Base-by-base conservation (phyloP, 2,329 filamentous ascomycete species). In the Fusarium equiseti region DNA sequence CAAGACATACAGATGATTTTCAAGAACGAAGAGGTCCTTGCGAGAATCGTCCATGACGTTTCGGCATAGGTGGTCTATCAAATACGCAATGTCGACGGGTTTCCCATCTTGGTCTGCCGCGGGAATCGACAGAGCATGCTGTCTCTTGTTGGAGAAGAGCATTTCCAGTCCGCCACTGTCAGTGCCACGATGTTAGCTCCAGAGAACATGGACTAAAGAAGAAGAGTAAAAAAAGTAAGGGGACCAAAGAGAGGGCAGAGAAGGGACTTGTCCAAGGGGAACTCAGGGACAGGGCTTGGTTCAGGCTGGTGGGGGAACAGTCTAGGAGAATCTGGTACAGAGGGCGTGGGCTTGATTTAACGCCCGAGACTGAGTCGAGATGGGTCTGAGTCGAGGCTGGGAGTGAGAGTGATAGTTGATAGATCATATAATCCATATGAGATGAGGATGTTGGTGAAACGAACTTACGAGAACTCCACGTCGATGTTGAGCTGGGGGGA, bases 111-210 rank as follows among this genome's bases (percentile, higher is more conserved):
- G 82, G 76, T 90, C 87, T 59, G 78, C 85, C 31, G 87, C 81
- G 22, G 95, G 93, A 44, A 98, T 80, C 5, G 85, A 82, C 48
- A 99, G 79, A 24, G 85, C 82, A 79, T 95, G 92, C 73, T 90
- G 91, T 59, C 91, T 89, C 81, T 94, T 85, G 79, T 97, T 91
- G 32, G 91, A 89, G 82, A 99, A 99, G 71, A 99, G 90, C 83
- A 97, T 92, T 83, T 99, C 96, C 20, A 99, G 88, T 24, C 96
- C 96, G 68, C 96, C 96, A 71, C 96, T 95, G 74, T 48, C 38
- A 63, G 70, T 48, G 31, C 53, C 46, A 62, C 55, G 50, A 61
- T 66, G 58, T 71, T 73, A 74, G 74, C 35, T 57, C 20, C 45
- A 63, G 56, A 20, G 15, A 42, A 29, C 7, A 16, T 20, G 43